Evolutionary conservation across 2,329 filamentous ascomycete species (phyloP).

Genomic region (Aspergillus aculeatus): DNA sequence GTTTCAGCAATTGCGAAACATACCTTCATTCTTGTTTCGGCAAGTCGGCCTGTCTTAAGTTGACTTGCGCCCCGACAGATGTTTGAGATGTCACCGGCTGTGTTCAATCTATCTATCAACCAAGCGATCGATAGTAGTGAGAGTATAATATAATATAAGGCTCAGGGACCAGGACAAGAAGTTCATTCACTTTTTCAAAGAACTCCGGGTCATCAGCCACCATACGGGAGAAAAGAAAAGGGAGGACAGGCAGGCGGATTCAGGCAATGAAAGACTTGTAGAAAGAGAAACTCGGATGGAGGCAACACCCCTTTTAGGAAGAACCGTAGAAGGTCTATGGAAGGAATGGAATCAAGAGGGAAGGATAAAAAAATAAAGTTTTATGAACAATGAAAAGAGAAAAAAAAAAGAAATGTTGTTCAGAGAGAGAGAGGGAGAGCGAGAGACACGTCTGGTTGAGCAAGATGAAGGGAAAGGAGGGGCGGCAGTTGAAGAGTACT

Average conservation of each 20-base stretch:
- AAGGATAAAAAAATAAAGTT: neutral
- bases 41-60: neutral
- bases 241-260: neutral
- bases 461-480: neutral
- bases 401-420: conserved; percentile 10
- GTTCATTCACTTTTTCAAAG: conserved; percentile 11
- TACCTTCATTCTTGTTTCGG: conserved; percentile 24
- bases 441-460: no score
- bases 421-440: neutral
- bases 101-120: no score
- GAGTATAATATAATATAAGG: neutral
- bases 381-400: conserved; percentile 1
- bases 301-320: neutral
- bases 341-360: conserved; percentile 13
- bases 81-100: neutral
- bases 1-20: conserved; percentile 5
- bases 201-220: conserved; percentile 9
- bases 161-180: neutral
- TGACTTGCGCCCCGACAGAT: neutral
- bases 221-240: conserved; percentile 1
- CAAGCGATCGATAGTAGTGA: neutral
- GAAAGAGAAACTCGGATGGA: neutral
- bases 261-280: conserved; percentile 1
- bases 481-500: neutral
- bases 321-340: neutral